Conservation (phyloP, 495 filamentous ascomycete genomes). For the Aspergillus campestris region DNA sequence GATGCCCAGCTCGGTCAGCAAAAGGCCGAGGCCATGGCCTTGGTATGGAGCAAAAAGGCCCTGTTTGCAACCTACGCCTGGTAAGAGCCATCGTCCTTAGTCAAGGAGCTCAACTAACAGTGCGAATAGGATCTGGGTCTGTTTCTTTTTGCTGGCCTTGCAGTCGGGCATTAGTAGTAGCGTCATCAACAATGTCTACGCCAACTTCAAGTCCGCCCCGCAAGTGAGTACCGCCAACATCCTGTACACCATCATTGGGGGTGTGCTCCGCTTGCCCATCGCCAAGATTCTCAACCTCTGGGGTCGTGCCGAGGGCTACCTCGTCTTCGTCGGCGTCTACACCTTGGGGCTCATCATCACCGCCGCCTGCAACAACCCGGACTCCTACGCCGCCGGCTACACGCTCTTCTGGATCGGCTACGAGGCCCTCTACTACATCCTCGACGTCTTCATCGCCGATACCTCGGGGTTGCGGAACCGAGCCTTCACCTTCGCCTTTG, state of each 20-base stretch:
- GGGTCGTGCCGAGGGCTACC: conserved; percentile 50
- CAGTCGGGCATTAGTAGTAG: conserved; percentile 26
- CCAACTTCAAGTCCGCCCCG: conserved; percentile 22
- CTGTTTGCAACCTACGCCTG: conserved; percentile 29
- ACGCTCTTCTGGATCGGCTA: conserved; percentile 51
- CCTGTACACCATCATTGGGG: conserved; percentile 46
- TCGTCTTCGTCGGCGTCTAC: conserved; percentile 29
- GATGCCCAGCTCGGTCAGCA: conserved; percentile 31
- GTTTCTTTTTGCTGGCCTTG: conserved; percentile 34
- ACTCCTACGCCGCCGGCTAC: conserved; percentile 41
- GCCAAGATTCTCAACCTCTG: conserved; percentile 62
- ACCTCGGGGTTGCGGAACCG: conserved; percentile 56
- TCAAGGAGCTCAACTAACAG: neutral
- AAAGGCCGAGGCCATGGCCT: conserved; percentile 33
- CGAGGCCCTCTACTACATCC: conserved; percentile 49
- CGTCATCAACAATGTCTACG: conserved; percentile 23
- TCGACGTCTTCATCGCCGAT: conserved; percentile 59
- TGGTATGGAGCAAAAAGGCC: conserved; percentile 30
- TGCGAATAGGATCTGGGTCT: conserved; percentile 32
- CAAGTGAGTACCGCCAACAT: conserved; percentile 30
- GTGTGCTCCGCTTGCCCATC: conserved; percentile 55
- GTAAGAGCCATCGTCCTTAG: conserved; percentile 11
- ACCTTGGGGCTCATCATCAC: conserved; percentile 41
- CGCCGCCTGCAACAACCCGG: conserved; percentile 38
- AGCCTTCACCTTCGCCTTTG: conserved; percentile 52